Base-by-base conservation (phyloP, 2,329 filamentous ascomycete species). In the Penicillium fuscoglaucum region DNA sequence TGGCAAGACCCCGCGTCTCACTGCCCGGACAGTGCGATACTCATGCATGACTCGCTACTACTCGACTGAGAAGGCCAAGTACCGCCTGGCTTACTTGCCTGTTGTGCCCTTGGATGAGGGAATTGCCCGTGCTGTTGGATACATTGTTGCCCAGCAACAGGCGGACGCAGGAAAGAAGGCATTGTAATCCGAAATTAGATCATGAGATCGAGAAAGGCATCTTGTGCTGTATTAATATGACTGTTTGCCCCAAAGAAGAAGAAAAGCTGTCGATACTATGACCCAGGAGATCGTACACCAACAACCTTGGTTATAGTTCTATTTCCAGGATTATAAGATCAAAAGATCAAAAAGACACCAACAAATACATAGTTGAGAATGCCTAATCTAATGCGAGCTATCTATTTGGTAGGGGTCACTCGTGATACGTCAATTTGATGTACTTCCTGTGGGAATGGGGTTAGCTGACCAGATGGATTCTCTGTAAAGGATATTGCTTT, bases 41-140 rank as follows among this genome's bases (percentile, higher is more conserved):
- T 79, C 78, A 49, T 79, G 75, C 63, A 80, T 81, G 75, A 76
- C 78, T 43, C 75, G 79, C 39, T 82, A 77, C 65, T 82, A 76
- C 60, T 79, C 74, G 31, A 76, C 76, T 55, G 73, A 78, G 21
- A 81, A 81, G 66, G 77, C 80, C 26, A 80, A 78, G 70, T 63
- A 62, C 49, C 70, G 78, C 49, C 68, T 81, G 12, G 78, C 76
- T 17, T 82, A 82, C 64, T 54, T 57, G 41, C 78, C 80, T n/a
- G 65, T 78, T 46, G 73, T 81, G 8, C 67, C 71, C 2, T 68
- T 82, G 41, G 74, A 80, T 55, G 79, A 82, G 67, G 80, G 77
- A 15, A 70, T 80, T 46, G 72, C 72, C n/a, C 74, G 78, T 63
- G 73, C 76, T n/a, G 79, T 80, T 44, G 73, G 74, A 39, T 77